Conservation (phyloP, 306 rosid species). For the Acacia confusa region DNA sequence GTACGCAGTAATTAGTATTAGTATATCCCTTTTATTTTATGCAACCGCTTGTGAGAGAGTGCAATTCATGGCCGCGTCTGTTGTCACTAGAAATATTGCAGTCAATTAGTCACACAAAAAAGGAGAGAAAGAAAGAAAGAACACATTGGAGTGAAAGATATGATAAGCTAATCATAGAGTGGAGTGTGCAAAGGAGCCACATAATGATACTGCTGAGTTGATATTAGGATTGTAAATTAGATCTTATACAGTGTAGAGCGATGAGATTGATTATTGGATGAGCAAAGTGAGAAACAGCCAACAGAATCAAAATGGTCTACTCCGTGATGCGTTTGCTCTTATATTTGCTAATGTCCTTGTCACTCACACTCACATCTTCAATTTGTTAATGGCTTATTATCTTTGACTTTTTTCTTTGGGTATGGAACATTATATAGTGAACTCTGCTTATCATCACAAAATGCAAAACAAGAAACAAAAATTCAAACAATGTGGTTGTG, state of each 20-base stretch:
- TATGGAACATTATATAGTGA: not conserved
- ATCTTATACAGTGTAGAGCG: too few species aligned
- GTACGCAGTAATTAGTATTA: too few species aligned
- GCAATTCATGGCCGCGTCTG: not conserved
- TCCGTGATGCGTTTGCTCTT: constrained; percentile 10
- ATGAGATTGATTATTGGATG: not conserved
- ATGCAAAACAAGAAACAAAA: constrained; percentile 15
- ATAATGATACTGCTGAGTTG: not conserved
- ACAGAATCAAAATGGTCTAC: not conserved
- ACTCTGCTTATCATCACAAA: not conserved
- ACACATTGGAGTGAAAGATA: not conserved
- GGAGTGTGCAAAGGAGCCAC: not conserved
- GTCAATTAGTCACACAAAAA: too few species aligned
- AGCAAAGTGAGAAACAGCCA: not conserved
- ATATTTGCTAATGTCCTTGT: not conserved
- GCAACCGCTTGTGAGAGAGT: not conserved
- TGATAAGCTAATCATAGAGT: not conserved
- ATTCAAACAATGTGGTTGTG: constrained; percentile 37
- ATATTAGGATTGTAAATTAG: not conserved
- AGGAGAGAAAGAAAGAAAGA: not conserved
- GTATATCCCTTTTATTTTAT: too few species aligned
- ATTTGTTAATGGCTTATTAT: constrained; percentile 11
- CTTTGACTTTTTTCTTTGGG: constrained; percentile 25
- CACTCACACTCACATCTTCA: constrained; percentile 28
- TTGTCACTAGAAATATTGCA: too few species aligned